Evolutionary conservation across 495 filamentous ascomycete genomes (phyloP).

Genomic region (Xylaria grammica): DNA sequence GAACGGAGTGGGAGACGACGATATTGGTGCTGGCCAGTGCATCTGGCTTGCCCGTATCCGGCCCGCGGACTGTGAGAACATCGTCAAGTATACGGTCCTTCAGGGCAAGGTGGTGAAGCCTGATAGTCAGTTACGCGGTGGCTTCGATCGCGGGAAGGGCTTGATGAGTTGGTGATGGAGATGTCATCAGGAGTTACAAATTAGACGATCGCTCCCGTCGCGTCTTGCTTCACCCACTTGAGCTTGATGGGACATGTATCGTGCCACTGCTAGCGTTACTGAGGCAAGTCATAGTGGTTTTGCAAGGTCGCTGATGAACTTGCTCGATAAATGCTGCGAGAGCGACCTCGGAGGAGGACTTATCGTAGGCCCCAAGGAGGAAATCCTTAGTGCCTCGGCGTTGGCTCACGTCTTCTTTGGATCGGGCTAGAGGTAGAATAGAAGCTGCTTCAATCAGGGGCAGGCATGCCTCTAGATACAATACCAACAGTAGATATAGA

Average conservation of each 20-base stretch:
- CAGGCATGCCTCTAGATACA: too few relatives aligned
- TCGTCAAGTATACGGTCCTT: constrained; percentile 85
- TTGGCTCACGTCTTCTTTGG: too few relatives aligned
- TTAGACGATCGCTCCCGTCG: neutral
- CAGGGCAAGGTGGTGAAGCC: constrained; percentile 95
- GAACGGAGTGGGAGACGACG: constrained; percentile 37
- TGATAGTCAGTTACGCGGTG: constrained; percentile 79
- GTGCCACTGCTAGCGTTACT: neutral
- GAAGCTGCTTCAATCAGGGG: neutral
- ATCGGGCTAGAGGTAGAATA: neutral
- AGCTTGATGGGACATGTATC: neutral
- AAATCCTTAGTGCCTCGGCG: too few relatives aligned
- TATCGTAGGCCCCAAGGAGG: neutral
- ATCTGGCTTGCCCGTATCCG: constrained; percentile 91
- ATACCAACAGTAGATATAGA: too few relatives aligned
- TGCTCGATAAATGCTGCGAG: neutral
- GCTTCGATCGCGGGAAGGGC: constrained; percentile 82
- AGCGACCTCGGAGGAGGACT: neutral
- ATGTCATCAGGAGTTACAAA: neutral
- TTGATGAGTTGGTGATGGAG: constrained; percentile 79
- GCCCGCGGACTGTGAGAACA: constrained; percentile 94
- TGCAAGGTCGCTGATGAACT: neutral
- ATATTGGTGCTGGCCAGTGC: constrained; percentile 76
- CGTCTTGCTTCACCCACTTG: neutral
- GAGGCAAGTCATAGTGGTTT: neutral